Evolutionary conservation across 1,139 yeast species (phyloP), one percentile per base, ranked within the genome.

Genomic region (Saccharomycopsis crataegensis): DNA sequence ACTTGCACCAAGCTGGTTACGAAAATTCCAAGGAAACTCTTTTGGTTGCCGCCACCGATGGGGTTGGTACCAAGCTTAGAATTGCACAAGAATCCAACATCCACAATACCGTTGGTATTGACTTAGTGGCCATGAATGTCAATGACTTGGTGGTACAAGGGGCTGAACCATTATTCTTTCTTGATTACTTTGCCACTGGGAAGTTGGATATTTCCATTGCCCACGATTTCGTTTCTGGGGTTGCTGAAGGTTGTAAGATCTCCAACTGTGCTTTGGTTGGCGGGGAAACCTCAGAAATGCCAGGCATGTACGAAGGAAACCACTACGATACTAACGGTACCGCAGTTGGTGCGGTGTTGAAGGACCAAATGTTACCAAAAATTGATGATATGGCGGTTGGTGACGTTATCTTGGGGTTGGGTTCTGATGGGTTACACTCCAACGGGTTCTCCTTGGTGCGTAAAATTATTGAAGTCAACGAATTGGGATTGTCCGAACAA

Each of bases 241-340:
- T 94, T 59, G 97, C 97, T 49, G 86, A 87, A 61, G 99, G 99
- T 53, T 94, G 99, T 76, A 83, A 85, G 60, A 80, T 82, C 63
- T 89, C 99, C 42, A 96, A 96, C 12, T 93, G 99, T 77, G 99
- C 99, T 8, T 77, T 94, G 59, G 97, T 94, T 58, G 99, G 99
- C 55, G 99, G 99, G 61, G 99, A 94, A 71, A 94, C 99, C 50
- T 88, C 96, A 55, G 99, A 94, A 76, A 94, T 94, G 99, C 99
- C 99, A 44, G 99, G 99, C 61, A 89, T 94, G 86, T 94, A 94
- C 66, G 86, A 83, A 56, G 90, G 83, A 57, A 95, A 94, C 47
- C 99, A 94, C 70, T 94, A 94, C 67, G 99, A 94, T 70, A 91
- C 96, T 57, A 93, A 93, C 65, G 99, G 99, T 70, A 93, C 99